These are phyloP conservation scores for Pseudopyricularia javanii DNA, from an alignment of 2,329 filamentous ascomycete genomes.

Conservation along the genomic window DNA sequence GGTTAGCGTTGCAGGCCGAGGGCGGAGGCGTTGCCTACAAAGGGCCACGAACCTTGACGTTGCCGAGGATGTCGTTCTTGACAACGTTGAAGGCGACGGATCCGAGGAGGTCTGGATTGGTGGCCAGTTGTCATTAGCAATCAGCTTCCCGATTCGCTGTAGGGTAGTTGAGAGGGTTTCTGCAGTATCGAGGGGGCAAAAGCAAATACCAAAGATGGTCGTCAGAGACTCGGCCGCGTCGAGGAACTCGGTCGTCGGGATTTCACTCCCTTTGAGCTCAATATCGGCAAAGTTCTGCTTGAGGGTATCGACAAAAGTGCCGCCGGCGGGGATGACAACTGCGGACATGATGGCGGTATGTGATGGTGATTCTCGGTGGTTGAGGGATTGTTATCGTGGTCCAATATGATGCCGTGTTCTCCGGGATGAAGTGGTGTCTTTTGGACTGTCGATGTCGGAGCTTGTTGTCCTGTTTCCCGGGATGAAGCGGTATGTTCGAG, in stretches of 20 bases:
- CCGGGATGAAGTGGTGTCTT: neutral
- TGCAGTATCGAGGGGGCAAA: conserved; percentile 6
- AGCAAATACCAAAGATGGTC: conserved; percentile 62
- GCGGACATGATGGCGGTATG: conserved; percentile 30
- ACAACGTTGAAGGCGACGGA: conserved; percentile 76
- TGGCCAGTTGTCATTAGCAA: neutral
- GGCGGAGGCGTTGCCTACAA: neutral
- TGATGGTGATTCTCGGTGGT: conserved; percentile 2
- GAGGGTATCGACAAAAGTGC: conserved; percentile 77
- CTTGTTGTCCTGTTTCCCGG: no score
- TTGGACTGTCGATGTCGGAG: neutral
- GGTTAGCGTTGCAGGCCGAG: neutral
- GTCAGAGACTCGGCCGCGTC: conserved; percentile 80
- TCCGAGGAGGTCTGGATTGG: conserved; percentile 43
- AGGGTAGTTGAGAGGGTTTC: neutral
- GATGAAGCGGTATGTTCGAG: no score
- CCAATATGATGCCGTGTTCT: no score
- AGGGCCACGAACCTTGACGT: conserved; percentile 61
- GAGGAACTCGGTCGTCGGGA: conserved; percentile 78
- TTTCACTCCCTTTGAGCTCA: conserved; percentile 59
- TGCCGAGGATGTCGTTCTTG: conserved; percentile 82
- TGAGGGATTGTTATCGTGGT: no score
- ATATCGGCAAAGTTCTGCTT: conserved; percentile 78
- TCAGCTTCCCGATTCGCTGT: neutral
- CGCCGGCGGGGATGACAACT: conserved; percentile 43